Conservation (phyloP, 2,329 filamentous ascomycete species). For the Colletotrichum melonis region DNA sequence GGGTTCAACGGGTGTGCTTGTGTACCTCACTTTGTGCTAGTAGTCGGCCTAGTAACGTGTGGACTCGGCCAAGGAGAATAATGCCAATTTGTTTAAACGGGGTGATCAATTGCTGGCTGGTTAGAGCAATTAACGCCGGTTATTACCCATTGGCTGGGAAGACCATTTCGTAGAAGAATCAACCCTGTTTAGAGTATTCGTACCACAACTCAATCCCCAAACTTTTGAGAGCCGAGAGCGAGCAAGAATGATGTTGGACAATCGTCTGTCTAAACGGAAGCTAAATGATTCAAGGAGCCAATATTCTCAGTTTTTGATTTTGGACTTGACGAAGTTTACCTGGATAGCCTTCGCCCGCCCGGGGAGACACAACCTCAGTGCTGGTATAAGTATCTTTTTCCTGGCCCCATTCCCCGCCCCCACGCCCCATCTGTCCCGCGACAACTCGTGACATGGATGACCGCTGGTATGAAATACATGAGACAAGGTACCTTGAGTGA, state of each 20-base stretch:
- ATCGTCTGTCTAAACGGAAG: not conserved
- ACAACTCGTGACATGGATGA: constrained; percentile 7
- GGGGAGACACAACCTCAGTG: not conserved
- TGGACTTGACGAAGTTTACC: not conserved
- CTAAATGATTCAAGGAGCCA: not conserved
- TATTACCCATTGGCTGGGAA: not conserved
- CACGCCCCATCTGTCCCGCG: constrained; percentile 23
- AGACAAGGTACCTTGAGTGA: not conserved
- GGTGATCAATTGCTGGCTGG: not conserved
- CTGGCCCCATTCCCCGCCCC: constrained; percentile 16
- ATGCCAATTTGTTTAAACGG: constrained; percentile 9
- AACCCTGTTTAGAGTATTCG: not conserved
- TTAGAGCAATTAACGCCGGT: constrained; percentile 29
- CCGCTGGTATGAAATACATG: not conserved
- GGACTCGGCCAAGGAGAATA: constrained; percentile 17
- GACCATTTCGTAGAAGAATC: not conserved
- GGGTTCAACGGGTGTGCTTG: not conserved
- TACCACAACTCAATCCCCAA: not conserved
- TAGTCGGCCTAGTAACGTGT: not conserved
- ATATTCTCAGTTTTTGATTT: no score
- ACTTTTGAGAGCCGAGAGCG: not conserved
- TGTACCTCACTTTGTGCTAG: not conserved
- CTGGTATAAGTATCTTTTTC: no score
- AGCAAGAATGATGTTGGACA: not conserved
- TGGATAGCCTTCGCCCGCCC: not conserved